Evolutionary conservation across 148 eudicot species (phyloP).

Genomic region (Chenopodium suecicum): DNA sequence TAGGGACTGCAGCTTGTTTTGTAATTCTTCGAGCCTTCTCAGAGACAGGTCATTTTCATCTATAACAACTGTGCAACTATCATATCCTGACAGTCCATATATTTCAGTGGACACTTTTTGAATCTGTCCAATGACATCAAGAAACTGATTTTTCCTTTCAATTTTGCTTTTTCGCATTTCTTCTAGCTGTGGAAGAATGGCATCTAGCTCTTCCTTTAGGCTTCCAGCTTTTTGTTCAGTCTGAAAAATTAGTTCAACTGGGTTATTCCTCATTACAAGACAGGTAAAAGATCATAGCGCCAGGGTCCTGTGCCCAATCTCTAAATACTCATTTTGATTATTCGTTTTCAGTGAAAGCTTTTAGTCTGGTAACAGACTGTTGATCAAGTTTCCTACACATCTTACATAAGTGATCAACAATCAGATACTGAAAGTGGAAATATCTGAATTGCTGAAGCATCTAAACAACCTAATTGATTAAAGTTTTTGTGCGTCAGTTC

Average conservation of each 20-base stretch:
- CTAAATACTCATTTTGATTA: not conserved
- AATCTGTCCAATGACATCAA: conserved; percentile 40
- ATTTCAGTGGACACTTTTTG: conserved; percentile 41
- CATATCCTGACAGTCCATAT: conserved; percentile 24
- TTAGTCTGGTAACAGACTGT: not conserved
- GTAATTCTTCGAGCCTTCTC: conserved; percentile 51
- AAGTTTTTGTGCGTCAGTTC: not conserved
- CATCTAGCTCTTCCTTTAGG: conserved; percentile 44
- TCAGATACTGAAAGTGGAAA: not conserved
- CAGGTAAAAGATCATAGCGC: not conserved
- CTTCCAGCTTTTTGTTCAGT: conserved; percentile 37
- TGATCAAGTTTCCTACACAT: not conserved
- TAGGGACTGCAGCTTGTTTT: conserved; percentile 41
- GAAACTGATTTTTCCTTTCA: conserved; percentile 44
- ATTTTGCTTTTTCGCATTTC: conserved; percentile 46
- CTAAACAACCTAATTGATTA: not conserved
- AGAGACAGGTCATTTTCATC: conserved; percentile 50
- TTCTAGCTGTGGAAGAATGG: conserved; percentile 45
- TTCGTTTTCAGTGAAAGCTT: not conserved
- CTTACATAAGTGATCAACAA: not conserved
- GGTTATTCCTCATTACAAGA: not conserved
- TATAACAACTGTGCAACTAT: conserved; percentile 19
- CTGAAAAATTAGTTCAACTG: conserved; percentile 28
- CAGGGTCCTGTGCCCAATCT: too few species aligned
- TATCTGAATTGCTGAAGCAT: not conserved